These are phyloP conservation scores for Exophiala mesophila DNA, from an alignment of 2,329 filamentous ascomycete species.

Conservation along the genomic window DNA sequence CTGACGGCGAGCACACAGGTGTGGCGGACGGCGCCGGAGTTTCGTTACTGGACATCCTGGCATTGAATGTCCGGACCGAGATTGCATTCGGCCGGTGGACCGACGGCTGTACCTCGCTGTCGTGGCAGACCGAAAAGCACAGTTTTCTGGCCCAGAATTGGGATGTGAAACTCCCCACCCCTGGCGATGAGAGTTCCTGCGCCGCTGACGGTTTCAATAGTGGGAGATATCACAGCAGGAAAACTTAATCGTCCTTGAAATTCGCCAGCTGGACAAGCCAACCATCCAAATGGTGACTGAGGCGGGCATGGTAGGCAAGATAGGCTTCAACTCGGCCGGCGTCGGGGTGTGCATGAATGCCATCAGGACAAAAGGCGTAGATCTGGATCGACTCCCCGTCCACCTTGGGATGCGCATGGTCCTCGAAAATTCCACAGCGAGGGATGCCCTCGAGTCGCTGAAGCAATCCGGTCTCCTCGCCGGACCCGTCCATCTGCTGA, in stretches of 20 bases:
- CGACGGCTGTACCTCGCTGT: constrained; percentile 55
- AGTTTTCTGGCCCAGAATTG: constrained; percentile 51
- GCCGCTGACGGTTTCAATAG: constrained; percentile 44
- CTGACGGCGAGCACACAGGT: too few species aligned
- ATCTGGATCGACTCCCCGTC: constrained; percentile 50
- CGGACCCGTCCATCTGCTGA: too few species aligned
- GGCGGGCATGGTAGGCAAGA: constrained; percentile 57
- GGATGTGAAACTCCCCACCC: too few species aligned
- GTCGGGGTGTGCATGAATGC: constrained; percentile 60
- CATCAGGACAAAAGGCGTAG: constrained; percentile 53
- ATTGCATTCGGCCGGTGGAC: constrained; percentile 54
- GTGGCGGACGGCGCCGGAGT: constrained; percentile 50
- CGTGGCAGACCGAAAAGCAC: constrained; percentile 41
- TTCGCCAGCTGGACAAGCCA: constrained; percentile 40
- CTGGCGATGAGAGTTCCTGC: background rate
- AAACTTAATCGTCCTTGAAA: constrained; percentile 47
- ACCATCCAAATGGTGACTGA: constrained; percentile 52
- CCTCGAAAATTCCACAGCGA: background rate
- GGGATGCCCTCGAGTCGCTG: constrained; percentile 38
- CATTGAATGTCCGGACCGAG: constrained; percentile 56
- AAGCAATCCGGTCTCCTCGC: too few species aligned
- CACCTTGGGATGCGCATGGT: constrained; percentile 53
- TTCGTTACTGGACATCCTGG: constrained; percentile 49
- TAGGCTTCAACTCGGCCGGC: constrained; percentile 56
- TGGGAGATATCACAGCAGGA: constrained; percentile 34